phyloP scores from a whole-genome alignment of 1,139 yeast genomes.

The Yamadazyma trypodendri region DNA sequence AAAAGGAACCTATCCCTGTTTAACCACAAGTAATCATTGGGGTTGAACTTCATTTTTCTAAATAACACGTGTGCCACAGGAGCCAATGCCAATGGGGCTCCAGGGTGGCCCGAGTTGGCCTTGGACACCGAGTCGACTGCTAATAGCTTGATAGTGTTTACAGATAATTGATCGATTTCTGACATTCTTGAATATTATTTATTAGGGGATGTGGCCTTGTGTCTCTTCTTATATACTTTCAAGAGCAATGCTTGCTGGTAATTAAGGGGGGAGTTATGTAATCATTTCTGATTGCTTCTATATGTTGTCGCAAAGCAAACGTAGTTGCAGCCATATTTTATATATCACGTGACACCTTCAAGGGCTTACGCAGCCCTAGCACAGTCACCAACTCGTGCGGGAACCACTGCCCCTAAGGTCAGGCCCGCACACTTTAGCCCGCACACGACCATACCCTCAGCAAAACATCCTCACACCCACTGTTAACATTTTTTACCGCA shows the following conservation, averaged over 20 bases:
- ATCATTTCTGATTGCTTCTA: constrained; percentile 1
- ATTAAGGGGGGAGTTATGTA: not conserved
- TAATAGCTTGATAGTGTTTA: constrained; percentile 84
- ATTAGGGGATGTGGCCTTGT: not conserved
- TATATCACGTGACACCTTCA: constrained; percentile 5
- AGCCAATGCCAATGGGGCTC: constrained; percentile 98
- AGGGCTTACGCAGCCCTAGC: constrained; percentile 6
- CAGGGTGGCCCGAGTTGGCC: constrained; percentile 98
- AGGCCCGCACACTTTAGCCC: not conserved
- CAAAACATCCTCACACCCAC: constrained; percentile 7
- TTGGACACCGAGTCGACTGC: constrained; percentile 83
- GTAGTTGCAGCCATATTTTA: not conserved
- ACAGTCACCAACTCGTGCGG: constrained; percentile 3
- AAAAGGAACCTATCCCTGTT: constrained; percentile 93
- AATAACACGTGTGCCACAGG: constrained; percentile 67
- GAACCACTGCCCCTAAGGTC: not conserved
- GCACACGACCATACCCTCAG: constrained; percentile 1
- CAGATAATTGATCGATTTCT: constrained; percentile 66
- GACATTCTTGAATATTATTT: not conserved
- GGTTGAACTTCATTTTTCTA: constrained; percentile 80
- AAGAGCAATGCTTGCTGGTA: constrained; percentile 1
- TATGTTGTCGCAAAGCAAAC: not conserved
- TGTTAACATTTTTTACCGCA: constrained; percentile 3
- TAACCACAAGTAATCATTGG: constrained; percentile 86
- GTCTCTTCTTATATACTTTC: too few species aligned